phyloP scores from a whole-genome alignment of 2,329 filamentous ascomycete species.

The Pyrenophora graminea region DNA sequence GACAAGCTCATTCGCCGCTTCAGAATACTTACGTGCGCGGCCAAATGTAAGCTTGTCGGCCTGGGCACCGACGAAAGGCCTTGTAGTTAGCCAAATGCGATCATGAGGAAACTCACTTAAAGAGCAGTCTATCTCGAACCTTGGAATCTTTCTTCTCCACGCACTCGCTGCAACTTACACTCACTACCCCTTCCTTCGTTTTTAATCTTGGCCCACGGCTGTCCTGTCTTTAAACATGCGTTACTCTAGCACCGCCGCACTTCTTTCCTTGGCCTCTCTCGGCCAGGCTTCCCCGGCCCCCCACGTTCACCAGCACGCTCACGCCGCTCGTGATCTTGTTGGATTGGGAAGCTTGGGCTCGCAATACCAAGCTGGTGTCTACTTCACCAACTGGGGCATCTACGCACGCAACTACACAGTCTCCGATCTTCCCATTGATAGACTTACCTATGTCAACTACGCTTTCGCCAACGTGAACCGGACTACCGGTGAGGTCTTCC shows the following conservation, averaged over 20 bases:
- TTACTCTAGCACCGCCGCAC: constrained; percentile 23
- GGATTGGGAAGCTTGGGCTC: constrained; percentile 34
- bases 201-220: constrained; percentile 18
- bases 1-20: constrained; percentile 3
- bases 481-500: constrained; percentile 68
- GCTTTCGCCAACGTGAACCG: constrained; percentile 87
- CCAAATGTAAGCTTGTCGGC: constrained; percentile 15
- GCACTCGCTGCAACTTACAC: background rate
- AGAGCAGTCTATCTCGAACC: background rate
- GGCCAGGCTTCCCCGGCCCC: constrained; percentile 19
- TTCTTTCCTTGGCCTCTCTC: constrained; percentile 24
- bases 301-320: constrained; percentile 6
- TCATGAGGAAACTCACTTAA: constrained; percentile 1
- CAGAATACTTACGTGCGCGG: constrained; percentile 3
- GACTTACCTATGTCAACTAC: constrained; percentile 87
- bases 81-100: background rate
- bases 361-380: constrained; percentile 67
- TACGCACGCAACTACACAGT: constrained; percentile 83
- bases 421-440: constrained; percentile 77
- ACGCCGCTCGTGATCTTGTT: background rate
- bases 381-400: constrained; percentile 77
- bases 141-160: background rate
- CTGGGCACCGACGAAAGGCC: constrained; percentile 10
- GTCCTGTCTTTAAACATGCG: constrained; percentile 33
- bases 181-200: constrained; percentile 5